Evolutionary conservation across 768 basidiomycete species (phyloP).

Genomic region (Tylopilus subfusipes): DNA sequence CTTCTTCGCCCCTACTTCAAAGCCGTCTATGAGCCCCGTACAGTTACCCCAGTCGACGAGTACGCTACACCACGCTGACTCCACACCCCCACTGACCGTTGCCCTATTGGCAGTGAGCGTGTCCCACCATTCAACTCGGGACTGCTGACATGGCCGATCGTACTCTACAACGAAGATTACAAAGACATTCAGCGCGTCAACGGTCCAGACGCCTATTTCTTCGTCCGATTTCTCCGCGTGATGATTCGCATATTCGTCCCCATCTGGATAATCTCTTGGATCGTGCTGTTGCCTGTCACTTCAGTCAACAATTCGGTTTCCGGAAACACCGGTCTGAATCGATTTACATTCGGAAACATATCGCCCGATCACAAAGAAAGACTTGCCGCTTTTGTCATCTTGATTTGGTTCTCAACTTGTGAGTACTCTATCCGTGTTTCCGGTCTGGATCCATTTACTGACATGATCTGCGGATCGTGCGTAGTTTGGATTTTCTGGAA

Average conservation of each 20-base stretch:
- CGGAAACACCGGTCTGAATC: constrained; percentile 55
- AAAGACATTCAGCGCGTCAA: constrained; percentile 61
- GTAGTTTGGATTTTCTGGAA: constrained; percentile 84
- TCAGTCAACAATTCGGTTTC: constrained; percentile 47
- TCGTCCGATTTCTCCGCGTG: constrained; percentile 84
- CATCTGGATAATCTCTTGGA: constrained; percentile 90
- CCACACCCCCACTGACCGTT: neutral
- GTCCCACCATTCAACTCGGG: constrained; percentile 46
- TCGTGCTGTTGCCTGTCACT: constrained; percentile 74
- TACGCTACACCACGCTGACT: constrained; percentile 25
- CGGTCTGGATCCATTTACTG: neutral
- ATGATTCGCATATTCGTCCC: constrained; percentile 81
- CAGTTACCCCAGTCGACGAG: constrained; percentile 52
- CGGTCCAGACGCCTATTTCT: constrained; percentile 91
- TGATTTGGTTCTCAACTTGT: constrained; percentile 80
- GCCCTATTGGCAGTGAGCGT: constrained; percentile 49
- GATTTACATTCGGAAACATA: constrained; percentile 83
- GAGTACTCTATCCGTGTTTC: constrained; percentile 25
- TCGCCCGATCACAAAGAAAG: constrained; percentile 44
- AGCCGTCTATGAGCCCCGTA: constrained; percentile 84
- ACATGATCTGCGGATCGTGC: neutral
- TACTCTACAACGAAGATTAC: constrained; percentile 61
- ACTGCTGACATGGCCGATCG: constrained; percentile 63
- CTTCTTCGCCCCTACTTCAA: constrained; percentile 81
- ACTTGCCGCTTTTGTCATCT: constrained; percentile 74